Evolutionary conservation across 2,329 filamentous ascomycete species (phyloP).

Genomic region (Epichloe festucae): DNA sequence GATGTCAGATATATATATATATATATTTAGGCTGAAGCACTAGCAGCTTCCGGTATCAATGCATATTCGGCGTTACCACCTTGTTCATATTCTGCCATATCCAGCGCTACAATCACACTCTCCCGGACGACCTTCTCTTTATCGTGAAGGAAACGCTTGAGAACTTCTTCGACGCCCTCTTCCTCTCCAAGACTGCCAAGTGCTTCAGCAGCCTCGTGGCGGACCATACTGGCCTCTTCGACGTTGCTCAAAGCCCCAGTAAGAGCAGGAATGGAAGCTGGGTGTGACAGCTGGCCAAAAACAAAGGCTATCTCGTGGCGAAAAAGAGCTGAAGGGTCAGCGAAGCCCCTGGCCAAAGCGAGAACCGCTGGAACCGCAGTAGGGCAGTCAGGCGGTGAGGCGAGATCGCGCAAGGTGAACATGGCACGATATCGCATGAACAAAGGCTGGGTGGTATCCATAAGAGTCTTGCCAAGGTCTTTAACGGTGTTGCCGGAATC

Average conservation of each 20-base stretch:
- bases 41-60: conserved; percentile 56
- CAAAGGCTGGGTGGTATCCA: conserved; percentile 66
- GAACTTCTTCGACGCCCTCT: conserved; percentile 75
- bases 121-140: conserved; percentile 88
- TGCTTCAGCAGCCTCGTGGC: conserved; percentile 93
- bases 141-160: conserved; percentile 77
- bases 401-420: conserved; percentile 92
- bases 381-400: conserved; percentile 80
- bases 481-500: conserved; percentile 56
- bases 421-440: conserved; percentile 95
- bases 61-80: conserved; percentile 84
- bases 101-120: conserved; percentile 85
- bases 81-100: conserved; percentile 97
- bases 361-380: conserved; percentile 80
- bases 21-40: conserved; percentile 24
- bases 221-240: conserved; percentile 87
- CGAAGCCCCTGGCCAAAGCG: conserved; percentile 73
- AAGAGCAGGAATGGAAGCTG: conserved; percentile 88
- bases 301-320: conserved; percentile 97
- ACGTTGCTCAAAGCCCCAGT: conserved; percentile 64
- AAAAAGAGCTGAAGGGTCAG: conserved; percentile 82
- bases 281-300: conserved; percentile 90
- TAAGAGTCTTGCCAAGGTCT: conserved; percentile 61
- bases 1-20: conserved; percentile 5
- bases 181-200: conserved; percentile 89